A percentile compares a stretch with the other conserved stretches of the same genome.
These are phyloP conservation scores for Begonia fuchsioides DNA, from an alignment of 306 rosid species.

Conservation along the genomic window DNA sequence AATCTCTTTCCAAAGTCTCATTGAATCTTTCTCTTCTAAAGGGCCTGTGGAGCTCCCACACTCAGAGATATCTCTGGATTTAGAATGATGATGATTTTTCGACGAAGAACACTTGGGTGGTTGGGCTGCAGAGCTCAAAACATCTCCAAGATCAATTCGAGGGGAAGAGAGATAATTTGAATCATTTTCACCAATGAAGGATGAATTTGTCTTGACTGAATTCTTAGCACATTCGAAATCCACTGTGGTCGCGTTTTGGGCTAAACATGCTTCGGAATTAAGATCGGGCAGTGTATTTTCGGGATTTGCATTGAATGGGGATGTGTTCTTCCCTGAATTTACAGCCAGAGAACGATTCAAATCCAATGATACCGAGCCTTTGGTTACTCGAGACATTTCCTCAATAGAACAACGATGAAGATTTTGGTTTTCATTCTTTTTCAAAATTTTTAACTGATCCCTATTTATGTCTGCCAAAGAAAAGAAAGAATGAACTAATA, in stretches of 20 bases:
- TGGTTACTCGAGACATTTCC: constrained; percentile 29
- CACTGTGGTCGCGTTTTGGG: constrained; percentile 16
- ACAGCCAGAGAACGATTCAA: constrained; percentile 23
- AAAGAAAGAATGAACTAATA: constrained; percentile 2
- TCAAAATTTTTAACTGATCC: constrained; percentile 5
- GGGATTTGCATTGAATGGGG: constrained; percentile 7
- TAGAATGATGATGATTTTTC: constrained; percentile 23
- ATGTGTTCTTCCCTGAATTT: constrained; percentile 13
- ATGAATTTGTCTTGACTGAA: constrained; percentile 10
- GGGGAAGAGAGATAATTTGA: constrained; percentile 14
- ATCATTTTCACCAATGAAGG: constrained; percentile 15
- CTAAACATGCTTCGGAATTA: constrained; percentile 23
- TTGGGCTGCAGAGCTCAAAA: constrained; percentile 33
- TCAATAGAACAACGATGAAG: constrained; percentile 18
- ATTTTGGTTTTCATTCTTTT: constrained; percentile 20
- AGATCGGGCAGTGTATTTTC: constrained; percentile 31
- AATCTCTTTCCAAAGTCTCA: constrained; percentile 68
- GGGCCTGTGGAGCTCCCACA: constrained; percentile 74
- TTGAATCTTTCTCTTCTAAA: constrained; percentile 46
- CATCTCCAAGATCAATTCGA: constrained; percentile 56
- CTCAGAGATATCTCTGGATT: constrained; percentile 54
- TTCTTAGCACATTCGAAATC: constrained; percentile 19
- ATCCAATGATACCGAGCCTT: constrained; percentile 21
- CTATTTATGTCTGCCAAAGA: constrained; percentile 24
- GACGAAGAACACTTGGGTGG: constrained; percentile 14